Conservation (phyloP, 2,329 filamentous ascomycete genomes). For the Blastomyces parvus region DNA sequence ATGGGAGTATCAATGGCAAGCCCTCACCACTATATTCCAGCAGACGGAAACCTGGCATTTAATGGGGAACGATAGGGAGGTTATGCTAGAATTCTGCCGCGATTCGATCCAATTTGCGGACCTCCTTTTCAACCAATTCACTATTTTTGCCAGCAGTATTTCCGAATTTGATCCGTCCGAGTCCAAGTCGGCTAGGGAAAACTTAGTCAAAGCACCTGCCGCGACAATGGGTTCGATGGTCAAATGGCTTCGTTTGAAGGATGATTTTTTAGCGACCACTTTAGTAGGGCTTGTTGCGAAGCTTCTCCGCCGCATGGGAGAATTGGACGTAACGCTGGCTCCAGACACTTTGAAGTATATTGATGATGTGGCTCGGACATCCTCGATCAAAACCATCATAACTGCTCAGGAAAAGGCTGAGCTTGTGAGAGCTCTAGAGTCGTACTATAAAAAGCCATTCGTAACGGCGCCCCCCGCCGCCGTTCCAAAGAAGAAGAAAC, state of each 20-base stretch:
- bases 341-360: constrained; percentile 55
- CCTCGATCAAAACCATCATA: constrained; percentile 65
- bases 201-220: constrained; percentile 56
- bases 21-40: constrained; percentile 68
- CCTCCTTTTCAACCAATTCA: constrained; percentile 72
- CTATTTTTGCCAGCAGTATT: constrained; percentile 66
- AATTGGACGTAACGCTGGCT: constrained; percentile 62
- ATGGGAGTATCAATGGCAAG: constrained; percentile 79
- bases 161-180: constrained; percentile 36
- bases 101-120: constrained; percentile 93
- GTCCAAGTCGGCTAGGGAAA: constrained; percentile 36
- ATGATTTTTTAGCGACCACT: constrained; percentile 72
- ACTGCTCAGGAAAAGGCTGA: constrained; percentile 76
- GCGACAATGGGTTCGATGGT: constrained; percentile 59
- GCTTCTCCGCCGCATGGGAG: constrained; percentile 69
- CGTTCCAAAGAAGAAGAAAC: constrained; percentile 37
- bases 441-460: constrained; percentile 38
- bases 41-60: constrained; percentile 77
- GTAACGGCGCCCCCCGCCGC: constrained; percentile 29
- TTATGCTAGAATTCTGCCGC: constrained; percentile 87
- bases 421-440: constrained; percentile 54
- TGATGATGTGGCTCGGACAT: constrained; percentile 44
- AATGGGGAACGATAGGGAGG: constrained; percentile 55
- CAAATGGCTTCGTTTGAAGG: constrained; percentile 82
- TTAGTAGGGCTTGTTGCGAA: constrained; percentile 76